Evolutionary conservation across 2,329 filamentous ascomycete species (phyloP), one percentile per base, ranked within the genome.

Genomic region (Talaromyces rugulosus): DNA sequence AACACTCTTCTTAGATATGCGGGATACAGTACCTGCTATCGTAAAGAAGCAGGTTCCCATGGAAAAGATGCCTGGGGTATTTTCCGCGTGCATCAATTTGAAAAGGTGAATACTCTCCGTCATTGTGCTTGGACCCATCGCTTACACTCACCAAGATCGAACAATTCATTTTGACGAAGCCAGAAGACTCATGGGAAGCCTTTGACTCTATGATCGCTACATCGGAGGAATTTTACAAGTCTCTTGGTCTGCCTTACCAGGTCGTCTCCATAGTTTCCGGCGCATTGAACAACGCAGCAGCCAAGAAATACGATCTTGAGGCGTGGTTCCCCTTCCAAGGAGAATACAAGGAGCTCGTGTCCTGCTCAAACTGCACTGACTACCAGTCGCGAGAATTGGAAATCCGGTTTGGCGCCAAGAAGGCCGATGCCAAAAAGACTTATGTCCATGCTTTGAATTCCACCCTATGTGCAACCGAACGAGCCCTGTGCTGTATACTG

Each of bases 301-400:
- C 91, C 31, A 97, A 96, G 84, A 99, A 99, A 80, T 93, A 89
- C 75, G 95, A 99, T 72, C 84, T 99, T 27, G 95, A 99, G 76
- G 94, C 95, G 2, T 96, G 92, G 91, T 96, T 96, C 77, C 92
- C 92, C 16, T 96, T 90, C 83, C 93, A 98, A 77, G 90, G 90
- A 70, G 95, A 98, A 78, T 99, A 98, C 85, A 98, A 98, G 81
- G 95, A 98, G 80, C 86, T 99, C 31, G 95, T 98, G 57, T 96
- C 91, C 23, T 96, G 93, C 84, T 96, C 92, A 64, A 99, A 99
- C 81, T 99, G 95, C 82, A 96, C 92, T 52, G 94, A 98, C 75
- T 98, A 98, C 82, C 95, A 99, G 82, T 92, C 92, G 28, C 86
- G 95, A 61, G 93, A 92, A 68, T 84, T 99, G 12, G 94, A 98